These are phyloP conservation scores for Tremella yokohamensis DNA, from an alignment of 768 basidiomycete species.

Conservation along the genomic window DNA sequence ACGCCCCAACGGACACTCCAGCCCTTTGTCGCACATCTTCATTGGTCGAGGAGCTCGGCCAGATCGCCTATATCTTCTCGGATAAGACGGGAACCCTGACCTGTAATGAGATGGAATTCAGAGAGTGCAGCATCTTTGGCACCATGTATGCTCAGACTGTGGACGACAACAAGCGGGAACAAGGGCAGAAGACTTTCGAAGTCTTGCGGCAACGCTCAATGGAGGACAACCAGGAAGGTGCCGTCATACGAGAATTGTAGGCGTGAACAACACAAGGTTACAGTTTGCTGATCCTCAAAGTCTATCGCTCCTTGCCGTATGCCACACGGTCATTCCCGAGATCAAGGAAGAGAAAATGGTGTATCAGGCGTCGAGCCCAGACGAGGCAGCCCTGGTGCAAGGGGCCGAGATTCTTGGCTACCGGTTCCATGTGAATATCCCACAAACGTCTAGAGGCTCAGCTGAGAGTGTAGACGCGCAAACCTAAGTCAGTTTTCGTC, in stretches of 20 bases:
- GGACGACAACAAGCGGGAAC: slow-evolving; percentile 75
- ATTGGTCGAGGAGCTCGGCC: slow-evolving; percentile 95
- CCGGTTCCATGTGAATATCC: slow-evolving; percentile 78
- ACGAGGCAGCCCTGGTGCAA: slow-evolving; percentile 91
- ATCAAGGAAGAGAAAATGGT: slow-evolving; percentile 76
- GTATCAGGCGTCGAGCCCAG: slow-evolving; percentile 95
- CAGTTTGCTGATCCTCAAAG: slow-evolving; percentile 55
- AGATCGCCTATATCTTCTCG: slow-evolving; percentile 60
- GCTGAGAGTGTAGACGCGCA: slow-evolving; percentile 65
- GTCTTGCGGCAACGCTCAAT: slow-evolving; percentile 57
- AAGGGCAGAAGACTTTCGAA: slow-evolving; percentile 76
- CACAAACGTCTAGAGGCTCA: slow-evolving; percentile 1
- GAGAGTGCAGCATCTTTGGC: slow-evolving; percentile 81
- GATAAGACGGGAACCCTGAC: slow-evolving; percentile 70
- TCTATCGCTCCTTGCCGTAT: slow-evolving; percentile 81
- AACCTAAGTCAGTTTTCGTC: slow-evolving; percentile 92
- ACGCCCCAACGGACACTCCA: slow-evolving; percentile 88
- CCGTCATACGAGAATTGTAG: slow-evolving; percentile 45
- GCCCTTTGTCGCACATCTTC: slow-evolving; percentile 97
- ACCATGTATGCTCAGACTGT: slow-evolving; percentile 84
- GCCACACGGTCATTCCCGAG: slow-evolving; percentile 98
- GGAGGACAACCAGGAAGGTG: slow-evolving; percentile 52
- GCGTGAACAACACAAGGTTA: slow-evolving; percentile 54
- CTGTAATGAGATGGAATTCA: slow-evolving; percentile 97
- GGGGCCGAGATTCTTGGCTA: slow-evolving; percentile 90